These are phyloP conservation scores for Geotrichum macrosporum DNA, from an alignment of 1,139 yeast genomes.

Conservation along the genomic window DNA sequence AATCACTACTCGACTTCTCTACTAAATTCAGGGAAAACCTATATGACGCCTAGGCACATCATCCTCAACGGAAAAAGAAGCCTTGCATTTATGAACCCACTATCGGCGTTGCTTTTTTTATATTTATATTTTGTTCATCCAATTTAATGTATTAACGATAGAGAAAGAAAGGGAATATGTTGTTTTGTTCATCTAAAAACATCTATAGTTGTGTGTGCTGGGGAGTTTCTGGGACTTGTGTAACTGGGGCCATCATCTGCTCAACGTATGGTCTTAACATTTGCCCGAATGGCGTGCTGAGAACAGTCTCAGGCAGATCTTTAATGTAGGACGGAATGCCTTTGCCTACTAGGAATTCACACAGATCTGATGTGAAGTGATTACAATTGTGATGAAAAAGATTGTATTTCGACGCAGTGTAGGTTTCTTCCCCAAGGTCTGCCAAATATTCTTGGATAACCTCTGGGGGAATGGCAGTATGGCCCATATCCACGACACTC, in stretches of 20 bases:
- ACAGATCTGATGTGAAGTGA: slow-evolving; percentile 56
- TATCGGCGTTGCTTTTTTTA: background rate
- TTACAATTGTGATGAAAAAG: slow-evolving; percentile 66
- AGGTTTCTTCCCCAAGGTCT: slow-evolving; percentile 47
- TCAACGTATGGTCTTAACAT: slow-evolving; percentile 38
- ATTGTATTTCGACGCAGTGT: slow-evolving; percentile 50
- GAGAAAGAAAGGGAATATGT: too few relatives aligned
- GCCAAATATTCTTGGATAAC: slow-evolving; percentile 50
- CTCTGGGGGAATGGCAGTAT: slow-evolving; percentile 50
- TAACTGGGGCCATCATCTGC: slow-evolving; percentile 10
- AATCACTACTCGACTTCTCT: slow-evolving; percentile 85
- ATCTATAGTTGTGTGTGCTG: slow-evolving; percentile 7
- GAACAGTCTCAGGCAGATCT: slow-evolving; percentile 53
- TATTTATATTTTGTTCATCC: slow-evolving; percentile 5
- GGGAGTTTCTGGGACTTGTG: background rate
- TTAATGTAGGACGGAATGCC: slow-evolving; percentile 48
- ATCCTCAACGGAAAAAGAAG: slow-evolving; percentile 11
- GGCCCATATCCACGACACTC: slow-evolving; percentile 53
- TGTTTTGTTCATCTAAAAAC: background rate
- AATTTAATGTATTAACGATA: slow-evolving; percentile 5
- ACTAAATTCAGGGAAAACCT: too few relatives aligned
- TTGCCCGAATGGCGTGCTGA: slow-evolving; percentile 58
- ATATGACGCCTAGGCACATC: too few relatives aligned
- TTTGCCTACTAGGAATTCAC: slow-evolving; percentile 57
- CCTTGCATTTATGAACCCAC: background rate